Base-by-base conservation (phyloP, 345 rosid genomes). In the Rhizophora apiculata region DNA sequence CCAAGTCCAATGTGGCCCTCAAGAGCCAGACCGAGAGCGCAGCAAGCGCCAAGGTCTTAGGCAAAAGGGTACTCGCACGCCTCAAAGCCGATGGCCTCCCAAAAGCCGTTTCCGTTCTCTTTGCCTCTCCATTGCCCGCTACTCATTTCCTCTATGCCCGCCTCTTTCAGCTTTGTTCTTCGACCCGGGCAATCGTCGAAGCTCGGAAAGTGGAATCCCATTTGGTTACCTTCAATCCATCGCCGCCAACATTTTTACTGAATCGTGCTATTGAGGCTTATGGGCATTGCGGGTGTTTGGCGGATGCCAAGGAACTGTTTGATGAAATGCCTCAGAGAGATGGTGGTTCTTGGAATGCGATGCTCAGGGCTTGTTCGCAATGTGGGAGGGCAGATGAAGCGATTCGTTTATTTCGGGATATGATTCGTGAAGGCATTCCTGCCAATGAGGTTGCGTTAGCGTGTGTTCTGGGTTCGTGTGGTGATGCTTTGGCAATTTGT, bases 291-390 rank as follows among this genome's bases (percentile, higher is more conserved):
- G 80, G 84, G 3, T 85, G 83, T 54, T 54, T 85, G 81, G 37
- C 27, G 1, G 93, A 89, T 70, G 98, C 98, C 5, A 68, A 72
- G 24, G 85, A 77, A 58, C 74, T 91, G 86, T 93, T 93, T 21
- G 94, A 89, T 68, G 84, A 91, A 88, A 91, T 91, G 96, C 89
- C 88, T 70, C 72, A 79, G n/a, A 85, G 91, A 74, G 87, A 93
- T 70, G 98, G 97, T 36, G 98, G 98, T 2, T 84, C 98, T 29
- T 91, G 98, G 98, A 93, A 93, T 79, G 85, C 98, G 3, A 62
- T 93, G 70, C 85, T 93, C 62, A 71, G 81, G 0, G 94, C 89
- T 6, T 89, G 80, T 73, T 71, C 80, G 3, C 82, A 71, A 36
- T 78, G 82, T 43, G 73, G 83, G 3, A 72, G 56, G 21, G 64